Conservation (phyloP, 352 stramenopile genomes). For the Globisporangium uncinulatum region DNA sequence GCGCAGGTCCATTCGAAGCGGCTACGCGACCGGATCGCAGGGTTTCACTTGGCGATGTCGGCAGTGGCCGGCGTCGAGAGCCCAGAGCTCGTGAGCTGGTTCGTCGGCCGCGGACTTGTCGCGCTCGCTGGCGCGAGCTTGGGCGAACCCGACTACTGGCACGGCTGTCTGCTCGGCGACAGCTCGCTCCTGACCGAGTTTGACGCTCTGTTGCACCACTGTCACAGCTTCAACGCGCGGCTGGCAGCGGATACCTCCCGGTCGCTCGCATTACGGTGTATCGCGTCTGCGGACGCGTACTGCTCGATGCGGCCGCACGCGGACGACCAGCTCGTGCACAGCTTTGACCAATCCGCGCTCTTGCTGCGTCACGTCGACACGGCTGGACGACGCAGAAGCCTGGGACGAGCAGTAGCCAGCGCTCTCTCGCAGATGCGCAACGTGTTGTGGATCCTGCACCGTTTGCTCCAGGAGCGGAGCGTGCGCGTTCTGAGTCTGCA, state of each 20-base stretch:
- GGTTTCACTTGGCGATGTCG: constrained; percentile 23
- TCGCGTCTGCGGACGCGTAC: constrained; percentile 13
- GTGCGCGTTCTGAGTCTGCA: not conserved
- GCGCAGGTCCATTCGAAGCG: constrained; percentile 23
- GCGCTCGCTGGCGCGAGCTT: constrained; percentile 19
- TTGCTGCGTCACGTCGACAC: constrained; percentile 8
- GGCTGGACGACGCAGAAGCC: not conserved
- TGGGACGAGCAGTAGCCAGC: not conserved
- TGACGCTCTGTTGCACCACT: constrained; percentile 9
- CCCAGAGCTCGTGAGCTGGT: constrained; percentile 22
- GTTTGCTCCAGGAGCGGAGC: constrained; percentile 7
- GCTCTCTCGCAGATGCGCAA: constrained; percentile 7
- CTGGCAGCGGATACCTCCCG: constrained; percentile 7
- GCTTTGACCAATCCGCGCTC: constrained; percentile 8
- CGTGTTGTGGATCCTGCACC: constrained; percentile 13
- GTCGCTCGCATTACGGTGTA: constrained; percentile 6
- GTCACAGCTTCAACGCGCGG: constrained; percentile 1
- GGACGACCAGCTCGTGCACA: not conserved
- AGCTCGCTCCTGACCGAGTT: constrained; percentile 10
- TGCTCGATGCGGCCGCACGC: constrained; percentile 1
- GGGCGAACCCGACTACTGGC: constrained; percentile 12
- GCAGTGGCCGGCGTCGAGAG: constrained; percentile 16
- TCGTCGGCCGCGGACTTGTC: constrained; percentile 29
- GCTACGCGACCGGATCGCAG: constrained; percentile 28
- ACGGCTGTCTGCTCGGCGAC: constrained; percentile 14